phyloP scores from a whole-genome alignment of 1,284 basidiomycete genomes.

The Marasmius oreades region DNA sequence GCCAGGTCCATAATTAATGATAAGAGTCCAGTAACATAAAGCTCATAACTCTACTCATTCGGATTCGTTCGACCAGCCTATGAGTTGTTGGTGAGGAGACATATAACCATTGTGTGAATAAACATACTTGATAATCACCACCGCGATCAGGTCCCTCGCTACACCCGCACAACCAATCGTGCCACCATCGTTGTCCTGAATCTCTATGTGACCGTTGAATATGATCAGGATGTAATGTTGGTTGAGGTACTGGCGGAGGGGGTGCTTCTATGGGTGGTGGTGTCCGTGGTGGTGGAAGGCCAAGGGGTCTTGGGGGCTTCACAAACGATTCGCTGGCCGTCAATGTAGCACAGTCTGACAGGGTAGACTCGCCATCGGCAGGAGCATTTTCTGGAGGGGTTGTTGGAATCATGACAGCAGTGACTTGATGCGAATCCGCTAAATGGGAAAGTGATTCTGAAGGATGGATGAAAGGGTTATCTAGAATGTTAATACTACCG shows the following conservation, averaged over 20 bases:
- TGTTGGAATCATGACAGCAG: constrained; percentile 29
- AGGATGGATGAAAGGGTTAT: constrained; percentile 53
- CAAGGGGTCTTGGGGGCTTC: constrained; percentile 42
- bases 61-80: constrained; percentile 77
- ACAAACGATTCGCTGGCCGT: constrained; percentile 19
- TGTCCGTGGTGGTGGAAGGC: constrained; percentile 52
- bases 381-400: constrained; percentile 9
- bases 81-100: background rate
- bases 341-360: constrained; percentile 20
- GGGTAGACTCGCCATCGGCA: constrained; percentile 2
- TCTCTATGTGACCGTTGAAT: constrained; percentile 25
- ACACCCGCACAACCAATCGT: constrained; percentile 79
- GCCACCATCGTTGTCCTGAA: constrained; percentile 66
- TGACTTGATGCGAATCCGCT: constrained; percentile 15
- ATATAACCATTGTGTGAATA: constrained; percentile 1
- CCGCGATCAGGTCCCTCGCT: constrained; percentile 64
- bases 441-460: constrained; percentile 22
- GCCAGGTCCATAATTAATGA: too few species aligned
- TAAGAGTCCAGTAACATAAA: background rate
- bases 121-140: constrained; percentile 64
- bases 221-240: constrained; percentile 22
- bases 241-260: constrained; percentile 38
- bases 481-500: constrained; percentile 14
- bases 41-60: constrained; percentile 46
- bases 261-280: constrained; percentile 42